A percentile compares a stretch with the other conserved stretches of the same genome.
These are phyloP conservation scores for Wakefieldia striispora DNA, from an alignment of 768 basidiomycete species.

Conservation along the genomic window DNA sequence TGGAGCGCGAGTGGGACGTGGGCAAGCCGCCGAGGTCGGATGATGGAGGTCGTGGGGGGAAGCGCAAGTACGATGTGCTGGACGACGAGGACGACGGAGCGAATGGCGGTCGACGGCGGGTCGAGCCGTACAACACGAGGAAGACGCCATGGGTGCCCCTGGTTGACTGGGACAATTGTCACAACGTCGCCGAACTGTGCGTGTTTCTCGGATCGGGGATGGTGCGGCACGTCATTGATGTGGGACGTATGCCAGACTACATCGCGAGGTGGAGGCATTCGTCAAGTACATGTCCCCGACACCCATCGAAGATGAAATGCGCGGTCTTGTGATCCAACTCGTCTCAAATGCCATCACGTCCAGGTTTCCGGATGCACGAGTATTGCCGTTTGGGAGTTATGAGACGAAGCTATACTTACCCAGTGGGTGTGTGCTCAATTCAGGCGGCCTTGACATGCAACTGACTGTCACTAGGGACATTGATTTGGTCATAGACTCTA, in stretches of 20 bases:
- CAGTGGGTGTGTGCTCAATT: constrained; percentile 60
- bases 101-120: constrained; percentile 49
- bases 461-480: constrained; percentile 67
- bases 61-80: constrained; percentile 46
- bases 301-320: constrained; percentile 79
- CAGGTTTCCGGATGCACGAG: constrained; percentile 76
- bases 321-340: constrained; percentile 65
- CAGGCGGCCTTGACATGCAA: neutral
- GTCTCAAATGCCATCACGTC: constrained; percentile 63
- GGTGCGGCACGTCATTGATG: constrained; percentile 2
- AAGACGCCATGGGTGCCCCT: constrained; percentile 67
- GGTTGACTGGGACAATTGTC: constrained; percentile 71
- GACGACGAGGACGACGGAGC: constrained; percentile 43
- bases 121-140: constrained; percentile 49
- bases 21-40: constrained; percentile 29
- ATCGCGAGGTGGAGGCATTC: constrained; percentile 84
- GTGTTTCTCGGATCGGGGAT: constrained; percentile 28
- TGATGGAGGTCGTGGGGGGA: constrained; percentile 30
- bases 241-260: constrained; percentile 52
- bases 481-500: constrained; percentile 86
- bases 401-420: constrained; percentile 94
- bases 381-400: constrained; percentile 89
- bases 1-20: constrained; percentile 41
- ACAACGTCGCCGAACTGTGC: constrained; percentile 82
- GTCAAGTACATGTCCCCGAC: constrained; percentile 87